Evolutionary conservation across 2,329 filamentous ascomycete species (phyloP), one percentile per base, ranked within the genome.

Genomic region (Sclerotiophoma versabilis): DNA sequence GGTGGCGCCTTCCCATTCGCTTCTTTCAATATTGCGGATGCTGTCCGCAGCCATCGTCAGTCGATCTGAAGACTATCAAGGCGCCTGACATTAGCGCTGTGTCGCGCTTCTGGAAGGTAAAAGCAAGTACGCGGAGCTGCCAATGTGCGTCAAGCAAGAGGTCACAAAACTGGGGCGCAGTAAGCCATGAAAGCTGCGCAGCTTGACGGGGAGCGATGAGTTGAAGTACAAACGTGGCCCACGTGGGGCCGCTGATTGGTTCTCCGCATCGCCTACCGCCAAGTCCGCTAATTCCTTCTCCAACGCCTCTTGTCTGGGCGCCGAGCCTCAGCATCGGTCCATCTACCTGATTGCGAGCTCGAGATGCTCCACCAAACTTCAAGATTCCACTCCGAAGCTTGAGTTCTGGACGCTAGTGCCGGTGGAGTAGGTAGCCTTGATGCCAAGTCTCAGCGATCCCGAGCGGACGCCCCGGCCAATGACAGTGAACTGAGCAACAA

Each of bases 361-460:
- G 30, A 45, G 10, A 36, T 33, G 30, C 45, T 49, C 49, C 49
- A 53, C 30, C 44, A 23, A 32, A 30, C 36, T 42, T 26, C 45
- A 54, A 54, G 45, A 54, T 54, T 49, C 51, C 51, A 54, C 51
- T 49, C 51, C 51, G 51, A 54, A 54, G 51, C 51, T 49, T 54
- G 51, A 54, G n/a, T 30, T 32, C 17, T 39, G 17, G 20, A 42
- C 45, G 41, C 51, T 54, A 54, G 46, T 49, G 45, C 51, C n/a
- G 22, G 33, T 49, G 39, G 39, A 49, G 39, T 39, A 29, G 51
- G 26, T 34, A 36, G 30, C 33, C 33, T 54, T 15, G 14, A 36
- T 49, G 51, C 51, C 45, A 54, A 54, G 51, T 23, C 39, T 36
- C 51, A 54, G 51, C 34, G 38, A 49, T 54, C 14, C 29, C 39